A percentile compares a stretch with the other conserved stretches of the same genome.
These are phyloP conservation scores for Coniella lustricola DNA, from an alignment of 2,329 filamentous ascomycete genomes.

Conservation along the genomic window DNA sequence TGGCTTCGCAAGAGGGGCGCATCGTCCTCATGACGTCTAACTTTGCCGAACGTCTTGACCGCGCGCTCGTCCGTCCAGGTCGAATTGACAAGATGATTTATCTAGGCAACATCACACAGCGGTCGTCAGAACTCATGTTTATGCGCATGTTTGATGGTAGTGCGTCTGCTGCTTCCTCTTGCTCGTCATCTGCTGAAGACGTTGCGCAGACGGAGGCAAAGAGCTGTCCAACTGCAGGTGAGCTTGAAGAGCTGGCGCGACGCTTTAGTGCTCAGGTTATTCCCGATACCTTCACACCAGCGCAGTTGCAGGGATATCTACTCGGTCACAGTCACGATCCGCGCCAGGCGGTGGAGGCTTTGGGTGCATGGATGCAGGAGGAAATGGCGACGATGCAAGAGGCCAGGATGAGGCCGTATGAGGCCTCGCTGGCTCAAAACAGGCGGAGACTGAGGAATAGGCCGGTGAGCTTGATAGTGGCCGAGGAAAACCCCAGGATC, in stretches of 20 bases:
- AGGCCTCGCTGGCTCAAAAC: conserved; percentile 12
- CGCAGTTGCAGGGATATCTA: conserved; percentile 42
- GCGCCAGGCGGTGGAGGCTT: conserved; percentile 26
- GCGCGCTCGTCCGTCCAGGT: conserved; percentile 55
- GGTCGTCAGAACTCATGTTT: conserved; percentile 39
- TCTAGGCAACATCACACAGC: conserved; percentile 43
- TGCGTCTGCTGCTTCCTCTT: conserved; percentile 15
- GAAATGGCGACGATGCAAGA: conserved; percentile 25
- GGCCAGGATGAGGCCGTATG: conserved; percentile 20
- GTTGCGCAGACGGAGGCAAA: too few species aligned
- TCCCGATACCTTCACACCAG: conserved; percentile 39
- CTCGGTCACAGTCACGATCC: conserved; percentile 36
- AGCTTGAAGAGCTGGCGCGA: conserved; percentile 39
- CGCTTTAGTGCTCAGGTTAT: conserved; percentile 49
- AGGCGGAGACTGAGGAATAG: conserved; percentile 17
- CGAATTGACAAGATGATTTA: conserved; percentile 55
- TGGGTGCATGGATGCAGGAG: conserved; percentile 30
- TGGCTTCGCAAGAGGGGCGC: conserved; percentile 56
- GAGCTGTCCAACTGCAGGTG: conserved; percentile 17
- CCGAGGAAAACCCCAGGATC: background rate
- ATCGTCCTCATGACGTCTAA: conserved; percentile 62
- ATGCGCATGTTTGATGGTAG: conserved; percentile 37
- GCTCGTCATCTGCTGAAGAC: too few species aligned
- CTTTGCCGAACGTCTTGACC: conserved; percentile 53
- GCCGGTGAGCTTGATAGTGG: conserved; percentile 5